Conservation (phyloP, 768 basidiomycete species). For the Russula dissimulans region DNA sequence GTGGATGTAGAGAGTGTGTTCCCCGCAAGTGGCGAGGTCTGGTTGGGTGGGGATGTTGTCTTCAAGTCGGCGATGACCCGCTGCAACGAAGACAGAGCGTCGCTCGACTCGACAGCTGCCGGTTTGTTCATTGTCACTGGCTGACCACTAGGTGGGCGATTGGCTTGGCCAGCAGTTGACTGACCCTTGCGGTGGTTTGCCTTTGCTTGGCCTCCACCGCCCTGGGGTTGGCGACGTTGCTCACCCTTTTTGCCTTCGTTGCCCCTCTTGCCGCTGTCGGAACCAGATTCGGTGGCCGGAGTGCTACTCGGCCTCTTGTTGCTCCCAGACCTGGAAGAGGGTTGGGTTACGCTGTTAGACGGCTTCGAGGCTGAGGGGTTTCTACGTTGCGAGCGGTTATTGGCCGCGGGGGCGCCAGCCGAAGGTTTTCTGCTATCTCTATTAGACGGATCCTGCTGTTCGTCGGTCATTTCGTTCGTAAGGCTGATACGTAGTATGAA, state of each 20-base stretch:
- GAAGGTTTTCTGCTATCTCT: conserved; percentile 68
- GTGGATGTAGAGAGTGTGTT: conserved; percentile 30
- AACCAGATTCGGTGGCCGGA: conserved; percentile 53
- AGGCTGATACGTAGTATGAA: conserved; percentile 31
- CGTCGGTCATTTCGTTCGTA: conserved; percentile 88
- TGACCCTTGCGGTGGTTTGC: conserved; percentile 16
- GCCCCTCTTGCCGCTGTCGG: conserved; percentile 54
- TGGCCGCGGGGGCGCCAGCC: conserved; percentile 28
- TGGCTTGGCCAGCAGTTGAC: conserved; percentile 47
- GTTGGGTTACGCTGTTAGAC: conserved; percentile 26
- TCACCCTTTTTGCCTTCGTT: conserved; percentile 50
- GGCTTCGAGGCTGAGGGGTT: conserved; percentile 41
- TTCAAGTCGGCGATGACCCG: conserved; percentile 92
- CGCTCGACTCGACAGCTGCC: conserved; percentile 52
- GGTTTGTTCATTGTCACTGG: background rate
- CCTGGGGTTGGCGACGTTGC: conserved; percentile 32
- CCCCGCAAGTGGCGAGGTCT: conserved; percentile 30
- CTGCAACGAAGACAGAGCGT: conserved; percentile 80
- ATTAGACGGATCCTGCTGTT: conserved; percentile 40
- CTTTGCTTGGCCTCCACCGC: conserved; percentile 29
- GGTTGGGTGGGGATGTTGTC: conserved; percentile 63
- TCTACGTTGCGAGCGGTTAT: conserved; percentile 51
- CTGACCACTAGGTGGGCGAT: conserved; percentile 41
- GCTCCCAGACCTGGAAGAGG: conserved; percentile 42
- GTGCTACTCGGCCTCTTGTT: conserved; percentile 46